phyloP scores from a whole-genome alignment of 2,329 filamentous ascomycete species.

The Aspergillus caelatus region DNA sequence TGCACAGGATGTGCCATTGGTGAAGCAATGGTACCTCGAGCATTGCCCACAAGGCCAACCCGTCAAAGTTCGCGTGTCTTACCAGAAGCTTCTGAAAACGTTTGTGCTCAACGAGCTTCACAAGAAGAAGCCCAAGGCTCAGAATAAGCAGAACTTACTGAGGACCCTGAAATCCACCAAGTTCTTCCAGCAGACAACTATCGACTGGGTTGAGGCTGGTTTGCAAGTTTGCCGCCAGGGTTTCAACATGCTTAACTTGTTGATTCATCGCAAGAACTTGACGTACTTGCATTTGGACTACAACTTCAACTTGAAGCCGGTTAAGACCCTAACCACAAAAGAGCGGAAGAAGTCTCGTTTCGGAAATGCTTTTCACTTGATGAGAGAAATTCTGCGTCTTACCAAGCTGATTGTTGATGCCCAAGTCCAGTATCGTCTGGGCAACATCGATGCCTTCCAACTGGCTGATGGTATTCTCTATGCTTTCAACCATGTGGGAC shows the following conservation, averaged over 20 bases:
- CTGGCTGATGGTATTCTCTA: conserved; percentile 98
- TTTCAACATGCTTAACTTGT: conserved; percentile 97
- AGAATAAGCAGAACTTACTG: conserved; percentile 91
- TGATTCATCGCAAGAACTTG: conserved; percentile 97
- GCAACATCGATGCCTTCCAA: conserved; percentile 98
- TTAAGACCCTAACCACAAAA: conserved; percentile 97
- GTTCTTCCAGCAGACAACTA: conserved; percentile 99
- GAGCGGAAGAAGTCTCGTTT: conserved; percentile 99
- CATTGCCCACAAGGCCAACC: conserved; percentile 89
- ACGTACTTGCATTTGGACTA: conserved; percentile 98
- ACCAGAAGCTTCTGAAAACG: conserved; percentile 95
- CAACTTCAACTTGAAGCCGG: conserved; percentile 98
- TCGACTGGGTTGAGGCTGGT: conserved; percentile 99
- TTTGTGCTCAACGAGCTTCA: conserved; percentile 96
- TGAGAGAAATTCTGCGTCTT: conserved; percentile 93
- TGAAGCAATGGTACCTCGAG: conserved; percentile 98
- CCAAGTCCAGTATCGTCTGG: conserved; percentile 94
- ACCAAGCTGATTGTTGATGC: conserved; percentile 98
- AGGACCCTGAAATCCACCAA: conserved; percentile 92
- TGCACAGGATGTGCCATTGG: conserved; percentile 91
- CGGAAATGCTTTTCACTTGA: conserved; percentile 97
- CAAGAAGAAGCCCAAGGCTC: conserved; percentile 91
- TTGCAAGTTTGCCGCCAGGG: conserved; percentile 97
- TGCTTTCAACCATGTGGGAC: conserved; percentile 97
- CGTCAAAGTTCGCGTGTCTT: conserved; percentile 96